Evolutionary conservation across 805 yeast species (phyloP).

Genomic region (Barnettozyma siamensis): DNA sequence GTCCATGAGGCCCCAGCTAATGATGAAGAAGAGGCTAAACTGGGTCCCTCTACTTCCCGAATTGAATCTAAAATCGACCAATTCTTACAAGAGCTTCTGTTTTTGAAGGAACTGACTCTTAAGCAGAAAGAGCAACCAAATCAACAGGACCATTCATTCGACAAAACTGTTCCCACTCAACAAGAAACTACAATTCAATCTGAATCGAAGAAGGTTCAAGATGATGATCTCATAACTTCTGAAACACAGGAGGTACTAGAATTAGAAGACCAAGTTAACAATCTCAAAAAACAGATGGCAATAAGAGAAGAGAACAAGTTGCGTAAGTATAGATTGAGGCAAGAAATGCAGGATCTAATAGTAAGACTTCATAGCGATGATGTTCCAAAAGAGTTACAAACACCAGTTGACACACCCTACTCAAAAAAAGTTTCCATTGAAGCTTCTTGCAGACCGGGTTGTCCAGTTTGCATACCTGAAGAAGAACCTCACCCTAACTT

Average conservation of each 20-base stretch:
- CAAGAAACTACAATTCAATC: neutral
- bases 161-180: neutral
- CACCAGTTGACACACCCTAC: constrained; percentile 4
- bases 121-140: neutral
- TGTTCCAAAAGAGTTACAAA: constrained; percentile 3
- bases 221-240: constrained; percentile 29
- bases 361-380: constrained; percentile 4
- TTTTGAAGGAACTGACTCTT: constrained; percentile 15
- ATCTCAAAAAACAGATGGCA: constrained; percentile 27
- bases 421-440: neutral
- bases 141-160: neutral
- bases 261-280: constrained; percentile 29
- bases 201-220: constrained; percentile 13
- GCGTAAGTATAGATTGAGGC: constrained; percentile 28
- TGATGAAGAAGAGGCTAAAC: neutral
- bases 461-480: constrained; percentile 1
- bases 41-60: neutral
- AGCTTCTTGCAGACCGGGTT: neutral
- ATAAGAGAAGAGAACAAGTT: constrained; percentile 31
- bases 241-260: constrained; percentile 31
- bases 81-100: constrained; percentile 18
- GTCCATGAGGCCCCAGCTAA: neutral
- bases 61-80: constrained; percentile 14
- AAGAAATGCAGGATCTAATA: constrained; percentile 1
- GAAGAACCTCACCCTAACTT: neutral